These are phyloP conservation scores for Verticillium klebahnii DNA, from an alignment of 2,329 filamentous ascomycete species.

Conservation along the genomic window DNA sequence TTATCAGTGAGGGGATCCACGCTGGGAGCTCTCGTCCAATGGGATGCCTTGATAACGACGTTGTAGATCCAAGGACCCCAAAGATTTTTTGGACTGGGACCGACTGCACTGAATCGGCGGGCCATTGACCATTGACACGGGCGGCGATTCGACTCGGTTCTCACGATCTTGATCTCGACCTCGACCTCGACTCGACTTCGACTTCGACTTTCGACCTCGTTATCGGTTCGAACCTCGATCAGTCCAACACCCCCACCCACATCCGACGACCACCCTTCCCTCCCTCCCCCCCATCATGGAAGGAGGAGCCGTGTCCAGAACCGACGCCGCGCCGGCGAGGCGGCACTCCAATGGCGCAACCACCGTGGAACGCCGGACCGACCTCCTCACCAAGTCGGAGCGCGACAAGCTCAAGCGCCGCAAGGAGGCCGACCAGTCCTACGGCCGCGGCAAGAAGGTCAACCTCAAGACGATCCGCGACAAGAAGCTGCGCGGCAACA, in stretches of 20 bases:
- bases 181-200: background rate
- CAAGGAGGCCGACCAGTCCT: slow-evolving; percentile 65
- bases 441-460: slow-evolving; percentile 79
- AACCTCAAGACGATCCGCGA: slow-evolving; percentile 71
- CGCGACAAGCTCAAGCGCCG: slow-evolving; percentile 46
- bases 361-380: slow-evolving; percentile 43
- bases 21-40: background rate
- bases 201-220: background rate
- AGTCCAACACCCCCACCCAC: slow-evolving; percentile 1
- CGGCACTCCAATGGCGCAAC: slow-evolving; percentile 49
- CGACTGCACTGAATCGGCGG: background rate
- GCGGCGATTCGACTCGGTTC: background rate
- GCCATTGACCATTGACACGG: background rate
- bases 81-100: background rate
- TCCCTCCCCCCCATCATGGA: slow-evolving; percentile 25
- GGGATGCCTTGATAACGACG: slow-evolving; percentile 2
- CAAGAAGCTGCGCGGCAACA: slow-evolving; percentile 80
- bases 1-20: background rate
- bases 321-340: slow-evolving; percentile 27
- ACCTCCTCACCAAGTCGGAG: slow-evolving; percentile 48
- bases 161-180: background rate
- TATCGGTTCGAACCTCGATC: background rate
- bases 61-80: background rate
- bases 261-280: background rate
- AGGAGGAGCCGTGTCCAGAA: slow-evolving; percentile 24